These are phyloP conservation scores for Cryphonectria nitschkei DNA, from an alignment of 2,329 filamentous ascomycete genomes.

Conservation along the genomic window DNA sequence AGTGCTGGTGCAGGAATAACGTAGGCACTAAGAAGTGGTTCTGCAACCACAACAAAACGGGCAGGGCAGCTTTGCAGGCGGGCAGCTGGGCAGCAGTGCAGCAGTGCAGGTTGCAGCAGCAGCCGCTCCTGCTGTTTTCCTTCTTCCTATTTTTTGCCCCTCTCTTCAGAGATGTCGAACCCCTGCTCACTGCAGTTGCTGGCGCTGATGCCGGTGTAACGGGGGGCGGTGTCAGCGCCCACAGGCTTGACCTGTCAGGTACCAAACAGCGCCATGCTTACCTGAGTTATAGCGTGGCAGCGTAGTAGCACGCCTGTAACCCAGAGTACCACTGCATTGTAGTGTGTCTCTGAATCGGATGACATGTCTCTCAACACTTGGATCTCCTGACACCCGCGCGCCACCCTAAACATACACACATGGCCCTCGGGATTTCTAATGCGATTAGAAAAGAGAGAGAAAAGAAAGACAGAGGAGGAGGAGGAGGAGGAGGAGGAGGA, in stretches of 20 bases:
- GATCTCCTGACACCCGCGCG: not conserved
- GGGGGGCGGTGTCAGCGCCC: not conserved
- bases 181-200: not conserved
- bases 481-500: rapidly evolving
- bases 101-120: not conserved
- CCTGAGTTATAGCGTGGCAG: not conserved
- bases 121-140: no score
- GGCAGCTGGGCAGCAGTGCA: constrained; percentile 4
- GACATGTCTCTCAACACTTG: not conserved
- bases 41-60: not conserved
- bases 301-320: not conserved
- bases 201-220: not conserved
- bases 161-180: constrained; percentile 1
- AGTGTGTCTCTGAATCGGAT: not conserved
- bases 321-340: not conserved
- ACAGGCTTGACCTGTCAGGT: constrained; percentile 3
- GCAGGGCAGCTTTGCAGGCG: not conserved
- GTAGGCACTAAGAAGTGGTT: not conserved
- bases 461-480: no score
- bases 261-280: not conserved
- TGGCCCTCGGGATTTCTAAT: not conserved
- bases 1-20: not conserved
- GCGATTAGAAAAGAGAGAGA: not conserved
- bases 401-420: not conserved
- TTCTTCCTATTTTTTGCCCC: not conserved